phyloP scores from a whole-genome alignment of 305 asterid genomes.

The Solanum hybrid region DNA sequence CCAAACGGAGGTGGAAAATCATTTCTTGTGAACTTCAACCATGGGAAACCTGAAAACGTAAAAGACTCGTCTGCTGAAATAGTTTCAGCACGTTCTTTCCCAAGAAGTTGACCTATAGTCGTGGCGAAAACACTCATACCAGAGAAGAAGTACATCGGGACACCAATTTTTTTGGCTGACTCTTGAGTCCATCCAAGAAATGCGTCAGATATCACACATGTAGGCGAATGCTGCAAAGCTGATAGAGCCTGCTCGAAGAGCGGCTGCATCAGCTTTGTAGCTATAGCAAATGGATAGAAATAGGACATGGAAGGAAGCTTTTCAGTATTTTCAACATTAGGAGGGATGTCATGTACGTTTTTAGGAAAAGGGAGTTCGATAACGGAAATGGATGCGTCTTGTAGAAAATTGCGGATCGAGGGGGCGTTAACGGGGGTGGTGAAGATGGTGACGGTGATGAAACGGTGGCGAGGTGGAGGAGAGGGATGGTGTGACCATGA shows the following conservation, averaged over 20 bases:
- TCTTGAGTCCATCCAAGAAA: constrained; percentile 51
- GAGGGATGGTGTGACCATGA: constrained; percentile 66
- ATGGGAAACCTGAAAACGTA: too few relatives aligned
- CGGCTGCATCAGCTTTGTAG: constrained; percentile 43
- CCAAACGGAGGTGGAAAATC: too few relatives aligned
- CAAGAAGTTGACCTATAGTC: constrained; percentile 24
- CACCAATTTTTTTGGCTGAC: constrained; percentile 22
- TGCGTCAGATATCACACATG: constrained; percentile 50
- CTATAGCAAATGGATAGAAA: constrained; percentile 24
- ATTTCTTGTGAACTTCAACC: too few relatives aligned
- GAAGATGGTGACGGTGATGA: constrained; percentile 47
- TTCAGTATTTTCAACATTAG: constrained; percentile 50
- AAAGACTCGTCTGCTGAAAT: too few relatives aligned
- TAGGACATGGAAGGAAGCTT: constrained; percentile 31
- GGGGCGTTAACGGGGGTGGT: constrained; percentile 53
- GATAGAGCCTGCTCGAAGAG: constrained; percentile 34
- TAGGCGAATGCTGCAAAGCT: constrained; percentile 19
- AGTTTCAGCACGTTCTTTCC: constrained; percentile 5
- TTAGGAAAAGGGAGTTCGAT: constrained; percentile 51
- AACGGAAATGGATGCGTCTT: constrained; percentile 17
- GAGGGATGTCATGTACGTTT: constrained; percentile 34
- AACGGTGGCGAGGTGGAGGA: constrained; percentile 58
- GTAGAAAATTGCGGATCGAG: constrained; percentile 22
- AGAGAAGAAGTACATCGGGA: constrained; percentile 40
- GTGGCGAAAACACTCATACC: constrained; percentile 46